A percentile compares a stretch with the other conserved stretches of the same genome.
These are phyloP conservation scores for Termitomyces sp. DNA, from an alignment of 1,284 basidiomycete genomes.

Conservation along the genomic window DNA sequence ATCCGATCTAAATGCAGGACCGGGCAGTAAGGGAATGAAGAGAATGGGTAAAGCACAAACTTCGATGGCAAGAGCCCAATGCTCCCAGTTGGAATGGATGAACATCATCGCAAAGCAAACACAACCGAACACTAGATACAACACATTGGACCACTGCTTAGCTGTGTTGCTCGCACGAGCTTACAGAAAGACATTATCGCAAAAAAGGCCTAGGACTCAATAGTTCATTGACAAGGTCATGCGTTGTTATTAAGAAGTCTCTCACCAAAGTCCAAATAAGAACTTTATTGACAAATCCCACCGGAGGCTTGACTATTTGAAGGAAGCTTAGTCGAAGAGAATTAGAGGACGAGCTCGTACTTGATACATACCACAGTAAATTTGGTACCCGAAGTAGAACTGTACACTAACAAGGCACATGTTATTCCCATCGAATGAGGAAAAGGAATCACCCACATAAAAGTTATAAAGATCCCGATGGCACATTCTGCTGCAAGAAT, in stretches of 20 bases:
- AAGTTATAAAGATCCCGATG: neutral
- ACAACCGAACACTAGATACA: constrained; percentile 4
- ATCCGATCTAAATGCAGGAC: neutral
- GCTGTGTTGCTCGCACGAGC: neutral
- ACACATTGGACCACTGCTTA: neutral
- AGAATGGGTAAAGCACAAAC: neutral
- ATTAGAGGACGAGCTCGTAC: neutral
- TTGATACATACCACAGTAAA: neutral
- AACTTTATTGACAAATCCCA: neutral
- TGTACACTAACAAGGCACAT: neutral
- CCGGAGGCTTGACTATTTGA: neutral
- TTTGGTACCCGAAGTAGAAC: neutral
- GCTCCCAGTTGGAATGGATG: constrained; percentile 7
- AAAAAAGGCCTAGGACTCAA: neutral
- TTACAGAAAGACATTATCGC: neutral
- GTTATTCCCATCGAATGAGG: neutral
- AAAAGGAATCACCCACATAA: neutral
- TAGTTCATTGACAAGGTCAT: neutral
- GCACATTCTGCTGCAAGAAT: neutral
- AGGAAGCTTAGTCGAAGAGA: neutral
- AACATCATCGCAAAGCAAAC: constrained; percentile 9
- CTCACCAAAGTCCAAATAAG: neutral
- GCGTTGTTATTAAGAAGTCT: neutral
- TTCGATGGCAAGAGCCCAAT: constrained; percentile 6
- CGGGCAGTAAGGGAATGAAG: neutral